Evolutionary conservation across 768 basidiomycete genomes (phyloP).

Genomic region (Leucogyrophana mollusca): DNA sequence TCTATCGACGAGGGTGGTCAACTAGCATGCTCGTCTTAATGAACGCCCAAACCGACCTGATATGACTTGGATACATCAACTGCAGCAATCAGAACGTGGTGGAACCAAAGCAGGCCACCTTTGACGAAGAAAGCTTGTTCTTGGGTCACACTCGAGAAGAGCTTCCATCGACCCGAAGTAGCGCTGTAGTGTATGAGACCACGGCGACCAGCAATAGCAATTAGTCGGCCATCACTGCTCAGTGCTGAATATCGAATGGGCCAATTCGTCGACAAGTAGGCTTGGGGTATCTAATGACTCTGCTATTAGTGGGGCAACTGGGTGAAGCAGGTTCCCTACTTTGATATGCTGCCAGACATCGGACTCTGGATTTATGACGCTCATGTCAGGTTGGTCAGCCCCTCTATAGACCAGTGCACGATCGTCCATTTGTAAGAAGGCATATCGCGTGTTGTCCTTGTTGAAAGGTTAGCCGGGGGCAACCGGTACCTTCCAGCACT

Average conservation of each 20-base stretch:
- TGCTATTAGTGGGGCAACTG: constrained; percentile 1
- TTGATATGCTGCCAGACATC: constrained; percentile 99
- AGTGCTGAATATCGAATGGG: constrained; percentile 91
- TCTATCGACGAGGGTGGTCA: constrained; percentile 41
- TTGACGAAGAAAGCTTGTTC: constrained; percentile 85
- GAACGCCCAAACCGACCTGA: constrained; percentile 48
- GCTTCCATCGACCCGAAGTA: constrained; percentile 92
- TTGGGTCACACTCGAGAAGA: constrained; percentile 77
- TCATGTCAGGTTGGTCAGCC: constrained; percentile 97
- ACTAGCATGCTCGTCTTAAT: neutral
- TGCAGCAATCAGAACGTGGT: constrained; percentile 90
- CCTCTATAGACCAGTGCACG: constrained; percentile 91
- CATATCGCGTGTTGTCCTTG: constrained; percentile 94
- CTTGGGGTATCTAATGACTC: constrained; percentile 72
- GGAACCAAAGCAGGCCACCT: constrained; percentile 95
- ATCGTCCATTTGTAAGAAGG: constrained; percentile 94
- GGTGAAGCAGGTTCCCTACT: constrained; percentile 34
- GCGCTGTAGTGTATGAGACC: constrained; percentile 95
- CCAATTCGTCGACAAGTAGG: constrained; percentile 90
- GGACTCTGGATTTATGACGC: constrained; percentile 95
- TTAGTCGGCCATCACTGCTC: constrained; percentile 85
- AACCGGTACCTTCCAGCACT: constrained; percentile 21
- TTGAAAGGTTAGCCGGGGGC: neutral
- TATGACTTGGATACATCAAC: constrained; percentile 79
- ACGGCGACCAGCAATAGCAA: constrained; percentile 88